These are phyloP conservation scores for Iberis pinnata DNA, from an alignment of 345 rosid genomes.

Conservation along the genomic window DNA sequence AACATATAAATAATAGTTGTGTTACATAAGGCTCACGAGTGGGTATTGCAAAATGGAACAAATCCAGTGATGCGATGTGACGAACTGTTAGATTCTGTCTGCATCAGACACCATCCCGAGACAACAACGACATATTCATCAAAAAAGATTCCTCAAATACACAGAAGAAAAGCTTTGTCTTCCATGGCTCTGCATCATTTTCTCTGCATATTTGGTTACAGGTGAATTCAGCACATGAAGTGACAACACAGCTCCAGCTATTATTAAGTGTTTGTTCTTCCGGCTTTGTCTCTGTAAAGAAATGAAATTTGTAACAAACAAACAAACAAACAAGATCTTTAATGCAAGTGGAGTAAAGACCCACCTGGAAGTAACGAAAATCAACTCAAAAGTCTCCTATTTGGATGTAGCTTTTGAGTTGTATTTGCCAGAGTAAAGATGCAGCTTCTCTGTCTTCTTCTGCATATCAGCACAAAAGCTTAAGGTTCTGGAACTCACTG, in stretches of 20 bases:
- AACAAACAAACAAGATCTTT: slow-evolving; percentile 16
- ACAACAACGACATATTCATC: slow-evolving; percentile 17
- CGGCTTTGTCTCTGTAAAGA: slow-evolving; percentile 17
- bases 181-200: slow-evolving; percentile 10
- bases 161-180: slow-evolving; percentile 15
- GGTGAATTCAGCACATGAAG: slow-evolving; percentile 27
- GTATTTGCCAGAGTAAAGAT: slow-evolving; percentile 15
- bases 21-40: slow-evolving; percentile 31
- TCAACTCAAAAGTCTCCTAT: slow-evolving; percentile 22
- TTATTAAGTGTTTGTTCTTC: slow-evolving; percentile 16
- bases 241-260: slow-evolving; percentile 32
- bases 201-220: no score
- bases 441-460: slow-evolving; percentile 25
- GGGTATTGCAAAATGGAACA: slow-evolving; percentile 27
- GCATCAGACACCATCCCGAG: slow-evolving; percentile 26
- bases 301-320: slow-evolving; percentile 1
- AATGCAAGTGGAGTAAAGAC: slow-evolving; percentile 26
- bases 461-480: slow-evolving; percentile 15
- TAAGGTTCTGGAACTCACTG: slow-evolving; percentile 30
- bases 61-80: slow-evolving; percentile 33
- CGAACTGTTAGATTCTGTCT: slow-evolving; percentile 33
- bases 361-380: background rate
- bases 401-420: slow-evolving; percentile 17
- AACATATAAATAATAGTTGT: slow-evolving; percentile 8
- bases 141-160: slow-evolving; percentile 20